These are phyloP conservation scores for Stereocaulon alpinum DNA, from an alignment of 495 filamentous ascomycete genomes.

Conservation along the genomic window DNA sequence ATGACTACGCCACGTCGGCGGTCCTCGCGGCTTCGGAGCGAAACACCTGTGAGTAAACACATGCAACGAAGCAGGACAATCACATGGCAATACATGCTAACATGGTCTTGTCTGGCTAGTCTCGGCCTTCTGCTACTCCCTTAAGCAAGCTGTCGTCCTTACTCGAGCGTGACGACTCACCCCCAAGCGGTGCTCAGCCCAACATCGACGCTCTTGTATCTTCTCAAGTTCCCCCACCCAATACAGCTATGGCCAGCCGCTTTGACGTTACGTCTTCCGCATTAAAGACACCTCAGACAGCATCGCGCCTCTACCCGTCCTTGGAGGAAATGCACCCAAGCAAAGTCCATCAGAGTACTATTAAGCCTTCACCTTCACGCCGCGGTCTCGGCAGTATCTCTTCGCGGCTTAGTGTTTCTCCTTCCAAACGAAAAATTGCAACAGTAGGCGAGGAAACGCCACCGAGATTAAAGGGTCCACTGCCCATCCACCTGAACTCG, in stretches of 20 bases:
- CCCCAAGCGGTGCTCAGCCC: conserved; percentile 10
- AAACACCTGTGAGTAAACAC: conserved; percentile 9
- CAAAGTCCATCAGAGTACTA: conserved; percentile 60
- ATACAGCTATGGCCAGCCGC: conserved; percentile 24
- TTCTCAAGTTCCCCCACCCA: conserved; percentile 35
- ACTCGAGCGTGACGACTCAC: conserved; percentile 32
- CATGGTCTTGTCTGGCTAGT: not conserved
- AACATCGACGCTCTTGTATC: conserved; percentile 30
- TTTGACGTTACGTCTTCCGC: conserved; percentile 29
- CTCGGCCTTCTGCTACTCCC: not conserved
- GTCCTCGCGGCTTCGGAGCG: conserved; percentile 15
- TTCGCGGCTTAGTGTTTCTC: conserved; percentile 8
- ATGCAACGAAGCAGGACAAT: not conserved
- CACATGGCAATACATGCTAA: not conserved
- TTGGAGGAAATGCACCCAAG: conserved; percentile 70
- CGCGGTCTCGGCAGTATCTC: conserved; percentile 37
- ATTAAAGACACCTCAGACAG: conserved; percentile 41
- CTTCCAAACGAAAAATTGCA: not conserved
- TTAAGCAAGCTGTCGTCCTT: conserved; percentile 32
- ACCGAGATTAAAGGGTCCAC: conserved; percentile 34
- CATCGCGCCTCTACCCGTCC: conserved; percentile 35
- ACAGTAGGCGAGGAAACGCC: conserved; percentile 21
- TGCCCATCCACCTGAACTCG: conserved; percentile 33
- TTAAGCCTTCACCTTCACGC: conserved; percentile 50
- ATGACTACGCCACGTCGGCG: conserved; percentile 18